These are phyloP conservation scores for Hansenula sp. DNA, from an alignment of 1,139 yeast species.

Conservation along the genomic window DNA sequence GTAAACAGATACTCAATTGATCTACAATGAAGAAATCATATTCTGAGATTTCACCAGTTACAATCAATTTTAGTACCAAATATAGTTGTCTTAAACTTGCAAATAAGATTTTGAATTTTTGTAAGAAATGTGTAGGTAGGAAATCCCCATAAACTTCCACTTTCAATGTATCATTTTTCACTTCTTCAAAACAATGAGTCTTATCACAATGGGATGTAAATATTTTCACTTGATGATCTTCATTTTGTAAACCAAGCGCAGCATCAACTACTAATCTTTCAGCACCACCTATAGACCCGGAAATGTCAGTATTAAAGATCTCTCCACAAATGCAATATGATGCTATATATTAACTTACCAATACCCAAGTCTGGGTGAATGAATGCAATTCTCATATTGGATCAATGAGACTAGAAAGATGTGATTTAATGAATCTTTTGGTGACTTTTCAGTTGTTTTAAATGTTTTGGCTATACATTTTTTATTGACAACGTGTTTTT, in stretches of 20 bases:
- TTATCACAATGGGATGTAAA: constrained; percentile 89
- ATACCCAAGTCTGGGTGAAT: constrained; percentile 2
- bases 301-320: background rate
- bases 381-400: background rate
- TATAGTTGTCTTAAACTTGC: constrained; percentile 82
- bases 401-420: background rate
- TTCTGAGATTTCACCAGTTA: constrained; percentile 40
- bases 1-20: constrained; percentile 83
- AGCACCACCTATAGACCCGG: constrained; percentile 93
- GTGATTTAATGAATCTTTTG: background rate
- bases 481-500: background rate
- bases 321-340: background rate
- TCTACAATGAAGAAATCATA: constrained; percentile 81
- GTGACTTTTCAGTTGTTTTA: background rate
- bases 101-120: constrained; percentile 72
- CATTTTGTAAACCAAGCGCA: constrained; percentile 76
- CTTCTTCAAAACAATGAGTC: constrained; percentile 87
- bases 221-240: constrained; percentile 62
- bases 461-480: background rate
- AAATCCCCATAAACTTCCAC: constrained; percentile 79
- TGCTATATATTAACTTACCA: too few relatives aligned
- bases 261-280: constrained; percentile 94
- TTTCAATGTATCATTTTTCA: constrained; percentile 47
- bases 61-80: constrained; percentile 46
- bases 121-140: constrained; percentile 65